These are phyloP conservation scores for Nyctanthes arbortristis DNA, from an alignment of 257 asterid species.

Conservation along the genomic window DNA sequence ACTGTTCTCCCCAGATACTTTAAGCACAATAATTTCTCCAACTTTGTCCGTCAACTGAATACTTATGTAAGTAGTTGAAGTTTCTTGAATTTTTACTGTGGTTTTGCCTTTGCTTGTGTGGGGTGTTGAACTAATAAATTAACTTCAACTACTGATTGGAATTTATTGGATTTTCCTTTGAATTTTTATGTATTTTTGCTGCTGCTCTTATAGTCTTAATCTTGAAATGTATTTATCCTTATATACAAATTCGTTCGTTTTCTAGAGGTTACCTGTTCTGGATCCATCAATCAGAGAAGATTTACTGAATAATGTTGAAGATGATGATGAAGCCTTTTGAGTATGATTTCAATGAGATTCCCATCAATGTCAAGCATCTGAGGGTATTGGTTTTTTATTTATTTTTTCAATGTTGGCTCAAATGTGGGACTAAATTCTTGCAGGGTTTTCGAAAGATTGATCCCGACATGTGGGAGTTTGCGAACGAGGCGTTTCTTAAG, in stretches of 20 bases:
- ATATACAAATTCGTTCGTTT: conserved; percentile 36
- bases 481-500: conserved; percentile 65
- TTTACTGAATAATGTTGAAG: conserved; percentile 38
- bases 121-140: too few relatives aligned
- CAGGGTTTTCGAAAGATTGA: conserved; percentile 95
- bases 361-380: not conserved
- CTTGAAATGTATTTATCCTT: conserved; percentile 19
- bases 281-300: conserved; percentile 35
- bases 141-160: too few relatives aligned
- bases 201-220: not conserved
- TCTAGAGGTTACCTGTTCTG: conserved; percentile 42
- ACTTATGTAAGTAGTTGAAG: conserved; percentile 64
- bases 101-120: too few relatives aligned
- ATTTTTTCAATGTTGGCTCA: conserved; percentile 15
- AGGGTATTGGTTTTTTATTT: conserved; percentile 33
- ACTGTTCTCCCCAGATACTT: conserved; percentile 59
- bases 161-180: not conserved
- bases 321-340: conserved; percentile 38
- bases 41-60: conserved; percentile 86
- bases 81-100: too few relatives aligned
- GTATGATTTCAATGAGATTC: conserved; percentile 18
- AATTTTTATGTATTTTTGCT: not conserved
- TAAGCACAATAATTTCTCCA: conserved; percentile 81
- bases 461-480: conserved; percentile 88
- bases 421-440: conserved; percentile 33